phyloP scores from a whole-genome alignment of 164 flowering plant genomes.

The Sextonia rubra region DNA sequence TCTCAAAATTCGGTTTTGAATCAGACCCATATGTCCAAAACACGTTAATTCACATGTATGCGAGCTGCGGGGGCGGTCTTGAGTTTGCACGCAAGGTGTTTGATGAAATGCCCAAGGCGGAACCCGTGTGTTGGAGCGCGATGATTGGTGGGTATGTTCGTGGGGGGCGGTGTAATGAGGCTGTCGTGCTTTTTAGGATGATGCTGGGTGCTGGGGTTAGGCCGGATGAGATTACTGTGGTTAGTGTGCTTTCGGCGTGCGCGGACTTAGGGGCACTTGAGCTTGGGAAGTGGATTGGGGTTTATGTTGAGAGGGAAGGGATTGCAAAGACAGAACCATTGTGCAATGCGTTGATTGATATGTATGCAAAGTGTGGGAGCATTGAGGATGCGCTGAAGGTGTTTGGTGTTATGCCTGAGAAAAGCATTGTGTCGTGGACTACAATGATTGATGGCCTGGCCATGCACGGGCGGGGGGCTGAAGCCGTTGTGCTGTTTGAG shows the following conservation, averaged over 20 bases:
- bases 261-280: conserved; percentile 18
- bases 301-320: conserved; percentile 13
- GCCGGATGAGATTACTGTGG: conserved; percentile 16
- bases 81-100: conserved; percentile 11
- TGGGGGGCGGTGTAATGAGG: conserved; percentile 9
- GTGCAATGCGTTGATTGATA: conserved; percentile 16
- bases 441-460: conserved; percentile 17
- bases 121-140: conserved; percentile 18
- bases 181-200: conserved; percentile 11
- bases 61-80: conserved; percentile 4
- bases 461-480: conserved; percentile 13
- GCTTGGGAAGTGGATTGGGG: conserved; percentile 17
- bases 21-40: conserved; percentile 12
- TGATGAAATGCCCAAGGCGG: conserved; percentile 17
- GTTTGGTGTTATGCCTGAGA: conserved; percentile 11
- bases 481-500: conserved; percentile 11
- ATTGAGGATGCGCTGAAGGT: conserved; percentile 15
- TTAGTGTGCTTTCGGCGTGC: conserved; percentile 15
- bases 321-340: conserved; percentile 7
- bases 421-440: conserved; percentile 18
- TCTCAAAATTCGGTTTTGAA: conserved; percentile 12
- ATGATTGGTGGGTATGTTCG: conserved; percentile 20
- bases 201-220: conserved; percentile 13
- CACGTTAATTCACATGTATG: conserved; percentile 18
- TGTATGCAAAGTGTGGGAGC: conserved; percentile 20